These are phyloP conservation scores for Adansonia rubrostipa DNA, from an alignment of 441 rosid genomes.

Conservation along the genomic window DNA sequence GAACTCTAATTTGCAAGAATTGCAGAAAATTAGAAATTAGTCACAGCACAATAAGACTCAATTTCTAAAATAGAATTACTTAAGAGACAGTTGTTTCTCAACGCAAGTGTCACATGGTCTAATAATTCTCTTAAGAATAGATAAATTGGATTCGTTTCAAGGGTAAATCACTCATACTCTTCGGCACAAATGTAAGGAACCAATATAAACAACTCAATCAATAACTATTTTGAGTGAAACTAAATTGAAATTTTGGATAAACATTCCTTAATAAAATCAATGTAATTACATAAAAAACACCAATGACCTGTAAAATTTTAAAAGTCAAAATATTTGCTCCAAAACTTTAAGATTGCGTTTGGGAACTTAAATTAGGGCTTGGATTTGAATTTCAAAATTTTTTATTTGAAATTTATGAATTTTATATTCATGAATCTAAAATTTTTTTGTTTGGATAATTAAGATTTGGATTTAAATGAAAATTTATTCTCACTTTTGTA, in stretches of 20 bases:
- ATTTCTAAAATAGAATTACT: conserved; percentile 3
- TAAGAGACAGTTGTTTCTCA: neutral
- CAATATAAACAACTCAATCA: neutral
- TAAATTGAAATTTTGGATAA: neutral
- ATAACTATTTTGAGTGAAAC: neutral
- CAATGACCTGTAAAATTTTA: neutral
- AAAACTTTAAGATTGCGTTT: no score
- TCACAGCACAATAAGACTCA: neutral
- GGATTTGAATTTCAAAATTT: no score
- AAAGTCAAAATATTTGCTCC: no score
- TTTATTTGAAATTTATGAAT: no score
- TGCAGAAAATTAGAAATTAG: conserved; percentile 18
- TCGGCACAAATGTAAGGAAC: neutral
- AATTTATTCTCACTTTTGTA: no score
- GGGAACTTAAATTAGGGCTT: no score
- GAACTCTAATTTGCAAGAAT: neutral
- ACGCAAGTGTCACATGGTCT: neutral
- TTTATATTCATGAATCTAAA: no score
- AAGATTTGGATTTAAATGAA: no score
- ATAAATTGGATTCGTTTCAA: neutral
- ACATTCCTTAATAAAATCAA: neutral
- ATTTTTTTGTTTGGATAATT: no score
- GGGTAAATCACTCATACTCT: conserved; percentile 7
- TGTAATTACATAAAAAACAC: conserved; percentile 6
- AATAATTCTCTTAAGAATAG: neutral